phyloP scores from a whole-genome alignment of 768 basidiomycete species.

The Russula sp. region DNA sequence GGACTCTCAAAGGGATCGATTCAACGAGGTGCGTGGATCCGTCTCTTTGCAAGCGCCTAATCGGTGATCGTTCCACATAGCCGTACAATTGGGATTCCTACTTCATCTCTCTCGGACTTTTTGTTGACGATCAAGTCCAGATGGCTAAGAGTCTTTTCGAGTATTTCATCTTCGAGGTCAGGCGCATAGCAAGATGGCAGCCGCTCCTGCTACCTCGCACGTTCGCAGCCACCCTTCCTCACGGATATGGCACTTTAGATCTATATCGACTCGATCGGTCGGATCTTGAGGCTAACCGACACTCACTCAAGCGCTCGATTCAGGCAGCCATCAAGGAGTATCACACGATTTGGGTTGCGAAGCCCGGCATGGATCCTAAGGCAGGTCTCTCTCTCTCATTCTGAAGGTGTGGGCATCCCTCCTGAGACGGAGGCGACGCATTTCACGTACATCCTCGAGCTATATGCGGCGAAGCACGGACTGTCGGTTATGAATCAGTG shows the following conservation, averaged over 20 bases:
- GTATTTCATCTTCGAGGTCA: slow-evolving; percentile 99
- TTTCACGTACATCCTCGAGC: slow-evolving; percentile 96
- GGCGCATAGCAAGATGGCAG: slow-evolving; percentile 98
- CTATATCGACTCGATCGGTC: slow-evolving; percentile 88
- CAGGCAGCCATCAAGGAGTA: slow-evolving; percentile 99
- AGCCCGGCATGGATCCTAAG: slow-evolving; percentile 90
- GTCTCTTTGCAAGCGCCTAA: not conserved
- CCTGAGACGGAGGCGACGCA: slow-evolving; percentile 98
- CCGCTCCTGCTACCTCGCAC: slow-evolving; percentile 90
- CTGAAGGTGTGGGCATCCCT: slow-evolving; percentile 88
- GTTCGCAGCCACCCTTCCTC: slow-evolving; percentile 96
- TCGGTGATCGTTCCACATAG: slow-evolving; percentile 34
- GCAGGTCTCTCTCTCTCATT: slow-evolving; percentile 93
- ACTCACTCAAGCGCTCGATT: slow-evolving; percentile 93
- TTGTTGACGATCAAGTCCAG: slow-evolving; percentile 89
- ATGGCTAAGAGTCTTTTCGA: slow-evolving; percentile 99
- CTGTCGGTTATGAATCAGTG: slow-evolving; percentile 92
- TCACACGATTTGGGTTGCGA: slow-evolving; percentile 94
- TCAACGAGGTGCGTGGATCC: slow-evolving; percentile 67
- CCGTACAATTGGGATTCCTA: slow-evolving; percentile 95
- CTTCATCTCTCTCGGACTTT: slow-evolving; percentile 87
- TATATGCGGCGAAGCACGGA: slow-evolving; percentile 87
- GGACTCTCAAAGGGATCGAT: slow-evolving; percentile 87
- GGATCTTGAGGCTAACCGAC: slow-evolving; percentile 70
- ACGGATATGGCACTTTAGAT: slow-evolving; percentile 98